Base-by-base conservation (phyloP, 148 eudicot species). In the Vaccinium vitisidaea region DNA sequence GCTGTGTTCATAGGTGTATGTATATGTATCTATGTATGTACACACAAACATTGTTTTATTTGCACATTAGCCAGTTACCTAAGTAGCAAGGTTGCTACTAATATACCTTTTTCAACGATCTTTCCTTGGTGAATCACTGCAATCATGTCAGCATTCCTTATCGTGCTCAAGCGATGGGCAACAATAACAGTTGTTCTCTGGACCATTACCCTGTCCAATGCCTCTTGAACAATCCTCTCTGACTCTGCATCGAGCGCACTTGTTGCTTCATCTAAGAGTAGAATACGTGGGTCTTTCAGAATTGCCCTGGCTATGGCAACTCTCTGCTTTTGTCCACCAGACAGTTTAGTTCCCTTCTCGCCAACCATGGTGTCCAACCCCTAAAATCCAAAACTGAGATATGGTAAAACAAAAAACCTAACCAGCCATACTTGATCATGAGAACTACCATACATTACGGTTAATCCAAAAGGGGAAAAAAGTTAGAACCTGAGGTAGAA, bases 201-300 rank as follows among this genome's bases (percentile, higher is more conserved):
- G 16, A 90, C 88, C 98, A 94, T 95, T 21, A 94, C 88, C 77
- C 90, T 88, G 77, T 95, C 98, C 80, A 95, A 84, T 83, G 98
- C 98, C 84, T 93, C 97, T 74, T 95, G 98, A 67, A 95, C 98
- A 76, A 91, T 61, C 61, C 92, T 90, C 84, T 95, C 98, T 9
- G 98, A 95, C 65, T 94, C 98, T 30, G 94, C 93, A 89, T 95
- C 98, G 55, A 95, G 92, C 46, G 98, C 98, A 89, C 98, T 95
- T 19, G 98, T 95, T 32, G 98, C 98, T 89, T 95, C 98, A 65
- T 95, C 97, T 55, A 94, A 88, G 79, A 95, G 97, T 75, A 95
- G 86, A 85, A 95, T 95, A 14, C 93, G 80, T 2, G 98, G 98
- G 83, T 94, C 89, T 86, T 95, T 95, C 67, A 95, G 65, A 73